Conservation (phyloP, 768 basidiomycete species). For the Fomitopsis pulvina region DNA sequence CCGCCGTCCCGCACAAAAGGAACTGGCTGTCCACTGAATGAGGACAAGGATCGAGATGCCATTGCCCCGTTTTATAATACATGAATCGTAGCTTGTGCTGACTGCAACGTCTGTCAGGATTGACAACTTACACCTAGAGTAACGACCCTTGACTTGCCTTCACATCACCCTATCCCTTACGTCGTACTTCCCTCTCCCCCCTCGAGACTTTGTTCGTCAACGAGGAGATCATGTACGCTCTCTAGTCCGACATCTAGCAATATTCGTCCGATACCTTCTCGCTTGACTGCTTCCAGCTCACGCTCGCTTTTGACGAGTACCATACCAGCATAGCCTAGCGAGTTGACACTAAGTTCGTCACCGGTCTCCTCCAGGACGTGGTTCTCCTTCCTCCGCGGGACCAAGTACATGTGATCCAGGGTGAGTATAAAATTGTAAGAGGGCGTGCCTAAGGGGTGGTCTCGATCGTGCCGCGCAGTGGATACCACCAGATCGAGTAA, state of each 20-base stretch:
- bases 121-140: too few relatives aligned
- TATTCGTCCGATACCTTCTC: conserved; percentile 56
- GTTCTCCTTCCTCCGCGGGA: conserved; percentile 70
- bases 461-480: conserved; percentile 59
- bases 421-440: conserved; percentile 85
- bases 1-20: too few relatives aligned
- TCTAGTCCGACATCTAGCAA: conserved; percentile 56
- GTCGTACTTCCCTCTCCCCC: not conserved
- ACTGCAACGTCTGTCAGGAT: too few relatives aligned
- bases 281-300: conserved; percentile 64
- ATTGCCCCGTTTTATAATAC: too few relatives aligned
- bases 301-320: conserved; percentile 78
- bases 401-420: conserved; percentile 75
- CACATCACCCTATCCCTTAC: too few relatives aligned
- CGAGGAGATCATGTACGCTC: conserved; percentile 64
- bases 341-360: conserved; percentile 67
- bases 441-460: conserved; percentile 55
- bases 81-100: too few relatives aligned
- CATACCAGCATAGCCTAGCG: conserved; percentile 88
- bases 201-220: conserved; percentile 17
- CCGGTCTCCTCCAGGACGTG: conserved; percentile 46
- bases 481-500: conserved; percentile 75
- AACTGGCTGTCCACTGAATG: too few relatives aligned
- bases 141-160: too few relatives aligned
- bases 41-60: too few relatives aligned